Evolutionary conservation across 1,139 yeast genomes (phyloP).

Genomic region (Yamadazyma aaseri): DNA sequence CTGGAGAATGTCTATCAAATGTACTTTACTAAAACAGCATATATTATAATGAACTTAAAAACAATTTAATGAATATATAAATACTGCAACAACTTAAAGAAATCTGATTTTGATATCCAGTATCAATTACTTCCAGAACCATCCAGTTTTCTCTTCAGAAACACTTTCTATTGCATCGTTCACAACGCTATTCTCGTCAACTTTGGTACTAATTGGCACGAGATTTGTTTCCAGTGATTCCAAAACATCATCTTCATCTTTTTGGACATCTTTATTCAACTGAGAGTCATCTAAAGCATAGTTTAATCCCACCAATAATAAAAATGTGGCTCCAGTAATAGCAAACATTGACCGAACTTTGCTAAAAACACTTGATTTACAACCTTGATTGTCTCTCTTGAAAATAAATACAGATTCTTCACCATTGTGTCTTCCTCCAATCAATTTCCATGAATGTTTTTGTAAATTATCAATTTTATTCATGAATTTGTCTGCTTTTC

Average conservation of each 20-base stretch:
- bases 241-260: no score
- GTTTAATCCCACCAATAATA: constrained; percentile 29
- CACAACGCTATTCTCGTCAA: no score
- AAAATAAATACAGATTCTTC: constrained; percentile 27
- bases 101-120: no score
- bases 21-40: no score
- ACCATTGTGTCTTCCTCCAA: constrained; percentile 28
- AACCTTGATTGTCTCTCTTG: constrained; percentile 18
- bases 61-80: no score
- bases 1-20: no score
- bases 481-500: constrained; percentile 28
- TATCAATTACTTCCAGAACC: constrained; percentile 19
- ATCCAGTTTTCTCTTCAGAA: constrained; percentile 11
- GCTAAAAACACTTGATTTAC: constrained; percentile 7
- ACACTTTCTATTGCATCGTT: background rate
- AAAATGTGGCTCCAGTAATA: constrained; percentile 32
- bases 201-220: no score
- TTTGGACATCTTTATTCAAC: no score
- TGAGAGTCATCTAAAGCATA: constrained; percentile 25
- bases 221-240: no score
- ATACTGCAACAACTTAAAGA: no score
- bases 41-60: no score
- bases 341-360: constrained; percentile 30
- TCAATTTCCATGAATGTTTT: constrained; percentile 34
- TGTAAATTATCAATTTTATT: constrained; percentile 28